Base-by-base conservation (phyloP, 345 rosid species). In the Eutrema heterophyllum region DNA sequence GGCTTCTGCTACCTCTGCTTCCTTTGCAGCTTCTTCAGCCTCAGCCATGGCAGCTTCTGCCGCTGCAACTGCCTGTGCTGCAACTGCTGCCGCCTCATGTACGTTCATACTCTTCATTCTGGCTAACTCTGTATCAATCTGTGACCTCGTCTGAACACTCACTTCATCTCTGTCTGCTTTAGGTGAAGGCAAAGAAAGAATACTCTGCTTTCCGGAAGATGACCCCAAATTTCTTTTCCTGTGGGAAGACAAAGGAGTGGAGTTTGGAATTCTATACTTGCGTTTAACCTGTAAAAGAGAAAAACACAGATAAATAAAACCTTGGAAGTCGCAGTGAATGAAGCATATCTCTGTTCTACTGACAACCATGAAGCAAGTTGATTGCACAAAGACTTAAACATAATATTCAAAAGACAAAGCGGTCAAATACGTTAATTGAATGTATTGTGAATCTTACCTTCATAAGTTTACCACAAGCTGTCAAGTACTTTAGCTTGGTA, bases 11-110 rank as follows among this genome's bases (percentile, higher is more conserved):
- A 80, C 87, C 73, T 95, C 97, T 6, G 99, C 98, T 73, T 92
- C 99, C 70, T 86, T 92, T 10, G 90, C 92, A 76, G 99, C 99
- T 84, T 85, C 94, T 73, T 95, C 98, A 61, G 99, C 99, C 71
- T 80, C 97, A 3, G 90, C 92, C 57, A 90, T 86, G 29, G 96
- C 96, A 70, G 86, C 89, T 82, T 92, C 99, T 55, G 99, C 98
- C 81, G 91, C 90, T 30, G 88, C 89, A 77, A 96, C 99, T 61
- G 97, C 97, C 73, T 75, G 86, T 64, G 92, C 96, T 44, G 99
- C 99, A 55, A 89, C 91, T 3, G 78, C 86, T 55, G 89, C 91
- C 10, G 98, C 99, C 83, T 92, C 98, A 63, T 84, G 82, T 8
- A 92, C 84, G 52, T 86, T 87, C 98, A 92, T 83, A 55, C 72